These are phyloP conservation scores for Hemisphaericaspora nanyangensis DNA, from an alignment of 805 yeast species.

Conservation along the genomic window DNA sequence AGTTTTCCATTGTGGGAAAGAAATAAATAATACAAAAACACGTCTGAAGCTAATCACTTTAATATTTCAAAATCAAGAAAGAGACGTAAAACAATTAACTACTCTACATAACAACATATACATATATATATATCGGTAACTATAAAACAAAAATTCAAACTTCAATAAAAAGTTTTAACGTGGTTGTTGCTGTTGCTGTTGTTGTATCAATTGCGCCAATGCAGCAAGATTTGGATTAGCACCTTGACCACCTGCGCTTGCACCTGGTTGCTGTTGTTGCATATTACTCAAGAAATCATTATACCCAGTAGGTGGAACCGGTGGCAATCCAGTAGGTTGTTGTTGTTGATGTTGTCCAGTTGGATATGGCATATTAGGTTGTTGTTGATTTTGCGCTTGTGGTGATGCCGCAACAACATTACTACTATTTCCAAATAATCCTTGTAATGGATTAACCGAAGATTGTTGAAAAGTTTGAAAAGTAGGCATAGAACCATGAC, in stretches of 20 bases:
- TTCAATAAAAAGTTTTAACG: too few relatives aligned
- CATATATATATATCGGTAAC: too few relatives aligned
- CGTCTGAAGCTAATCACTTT: too few relatives aligned
- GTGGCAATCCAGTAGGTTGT: conserved; percentile 4
- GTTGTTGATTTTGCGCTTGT: conserved; percentile 10
- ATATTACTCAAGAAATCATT: conserved; percentile 14
- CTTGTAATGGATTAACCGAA: conserved; percentile 44
- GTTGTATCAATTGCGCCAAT: conserved; percentile 35
- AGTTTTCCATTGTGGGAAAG: too few relatives aligned
- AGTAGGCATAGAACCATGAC: conserved; percentile 36
- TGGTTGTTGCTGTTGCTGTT: conserved; percentile 12
- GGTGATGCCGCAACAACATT: conserved; percentile 8
- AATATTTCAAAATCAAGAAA: too few relatives aligned
- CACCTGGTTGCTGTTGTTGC: conserved; percentile 14
- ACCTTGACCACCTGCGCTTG: conserved; percentile 9
- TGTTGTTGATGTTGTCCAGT: conserved; percentile 2
- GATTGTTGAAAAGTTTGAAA: conserved; percentile 31
- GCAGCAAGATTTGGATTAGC: conserved; percentile 31
- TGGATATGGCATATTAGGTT: conserved; percentile 4
- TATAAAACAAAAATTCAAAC: too few relatives aligned
- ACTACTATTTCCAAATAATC: conserved; percentile 35
- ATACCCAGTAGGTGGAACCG: conserved; percentile 13
- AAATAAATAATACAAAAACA: too few relatives aligned
- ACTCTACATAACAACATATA: too few relatives aligned
- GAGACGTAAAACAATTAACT: too few relatives aligned